Conservation (phyloP, 768 basidiomycete genomes). For the Phanerochaete sordida region DNA sequence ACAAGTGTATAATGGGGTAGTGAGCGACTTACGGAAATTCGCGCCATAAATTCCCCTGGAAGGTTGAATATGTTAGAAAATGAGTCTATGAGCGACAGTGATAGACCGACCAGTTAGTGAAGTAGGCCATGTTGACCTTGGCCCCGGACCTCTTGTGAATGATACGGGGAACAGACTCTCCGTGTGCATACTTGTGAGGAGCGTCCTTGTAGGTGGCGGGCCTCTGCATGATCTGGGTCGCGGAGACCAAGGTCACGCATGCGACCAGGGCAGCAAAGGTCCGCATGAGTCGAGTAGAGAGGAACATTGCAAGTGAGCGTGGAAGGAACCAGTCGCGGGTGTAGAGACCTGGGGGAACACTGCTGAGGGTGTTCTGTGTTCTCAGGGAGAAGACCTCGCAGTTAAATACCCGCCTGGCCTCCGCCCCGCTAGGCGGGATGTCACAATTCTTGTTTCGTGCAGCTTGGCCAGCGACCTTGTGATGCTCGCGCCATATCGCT, state of each 20-base stretch:
- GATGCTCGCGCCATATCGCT: not conserved
- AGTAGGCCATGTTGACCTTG: conserved; percentile 40
- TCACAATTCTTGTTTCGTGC: not conserved
- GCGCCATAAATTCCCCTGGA: conserved; percentile 29
- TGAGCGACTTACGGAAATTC: conserved; percentile 24
- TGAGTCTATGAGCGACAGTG: not conserved
- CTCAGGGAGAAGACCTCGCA: not conserved
- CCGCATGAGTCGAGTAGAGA: conserved; percentile 11
- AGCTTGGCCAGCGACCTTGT: not conserved
- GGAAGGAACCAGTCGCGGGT: not conserved
- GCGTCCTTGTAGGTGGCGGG: conserved; percentile 44
- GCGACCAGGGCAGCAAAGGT: conserved; percentile 12
- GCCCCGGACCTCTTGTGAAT: conserved; percentile 35
- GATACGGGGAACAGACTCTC: conserved; percentile 32
- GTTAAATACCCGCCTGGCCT: not conserved
- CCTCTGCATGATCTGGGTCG: conserved; percentile 52
- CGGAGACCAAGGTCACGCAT: conserved; percentile 19
- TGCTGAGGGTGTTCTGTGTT: not conserved
- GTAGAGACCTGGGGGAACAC: conserved; percentile 1
- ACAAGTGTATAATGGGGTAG: not conserved
- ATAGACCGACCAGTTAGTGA: conserved; percentile 45
- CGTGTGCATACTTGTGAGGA: conserved; percentile 30
- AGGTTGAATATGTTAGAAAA: too few relatives aligned
- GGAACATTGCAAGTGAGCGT: conserved; percentile 9
- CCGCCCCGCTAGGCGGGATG: not conserved